A percentile compares a stretch with the other conserved stretches of the same genome.
Evolutionary conservation across 75 land plant genomes (phyloP).

Genomic region (Cryptomeria japonica): DNA sequence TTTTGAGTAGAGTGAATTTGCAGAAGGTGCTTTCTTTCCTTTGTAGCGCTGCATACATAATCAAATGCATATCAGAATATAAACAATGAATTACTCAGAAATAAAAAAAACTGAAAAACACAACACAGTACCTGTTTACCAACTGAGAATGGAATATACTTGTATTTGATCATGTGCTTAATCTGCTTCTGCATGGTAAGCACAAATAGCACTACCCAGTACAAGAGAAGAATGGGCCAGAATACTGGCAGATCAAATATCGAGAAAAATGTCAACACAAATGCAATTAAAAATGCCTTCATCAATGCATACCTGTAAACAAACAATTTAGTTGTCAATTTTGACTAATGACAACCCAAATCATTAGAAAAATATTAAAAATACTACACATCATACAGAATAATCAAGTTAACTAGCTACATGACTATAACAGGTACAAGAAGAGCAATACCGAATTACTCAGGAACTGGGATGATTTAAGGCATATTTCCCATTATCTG

Average conservation of each 20-base stretch:
- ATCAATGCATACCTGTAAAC: constrained; percentile 43
- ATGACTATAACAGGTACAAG: background rate
- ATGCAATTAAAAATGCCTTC: constrained; percentile 41
- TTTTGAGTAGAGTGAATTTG: constrained; percentile 1
- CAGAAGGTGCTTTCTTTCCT: constrained; percentile 1
- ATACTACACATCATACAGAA: background rate
- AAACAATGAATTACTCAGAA: background rate
- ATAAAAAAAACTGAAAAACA: background rate
- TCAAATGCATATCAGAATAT: background rate
- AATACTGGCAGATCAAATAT: constrained; percentile 56
- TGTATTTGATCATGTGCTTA: constrained; percentile 64
- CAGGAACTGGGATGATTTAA: background rate
- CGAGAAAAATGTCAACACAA: constrained; percentile 44
- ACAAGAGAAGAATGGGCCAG: constrained; percentile 68
- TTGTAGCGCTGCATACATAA: constrained; percentile 6
- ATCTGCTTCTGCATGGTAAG: constrained; percentile 68
- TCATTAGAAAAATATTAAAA: background rate
- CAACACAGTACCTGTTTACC: constrained; percentile 59
- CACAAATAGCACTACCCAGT: constrained; percentile 57
- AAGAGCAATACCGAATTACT: background rate
- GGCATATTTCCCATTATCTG: background rate
- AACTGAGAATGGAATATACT: constrained; percentile 63
- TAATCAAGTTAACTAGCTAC: background rate
- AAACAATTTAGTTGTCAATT: background rate
- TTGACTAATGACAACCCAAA: background rate